Base-by-base conservation (phyloP, 768 basidiomycete genomes). In the Auricularia cornea region DNA sequence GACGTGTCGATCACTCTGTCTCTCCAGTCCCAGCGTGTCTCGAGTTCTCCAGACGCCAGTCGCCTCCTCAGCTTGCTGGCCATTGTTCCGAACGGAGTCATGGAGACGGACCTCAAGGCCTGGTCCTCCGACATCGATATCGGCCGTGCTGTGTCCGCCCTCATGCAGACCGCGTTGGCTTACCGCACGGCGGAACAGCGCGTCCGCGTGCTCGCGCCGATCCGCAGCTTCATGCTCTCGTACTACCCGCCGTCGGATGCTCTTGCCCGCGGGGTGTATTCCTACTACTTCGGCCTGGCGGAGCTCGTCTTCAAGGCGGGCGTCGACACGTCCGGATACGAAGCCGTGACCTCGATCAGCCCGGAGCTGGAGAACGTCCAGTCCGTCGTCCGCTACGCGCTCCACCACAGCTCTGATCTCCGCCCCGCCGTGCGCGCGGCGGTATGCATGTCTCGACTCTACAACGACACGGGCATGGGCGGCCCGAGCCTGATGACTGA, bases 81-180 rank as follows among this genome's bases (percentile, higher is more conserved):
- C 20, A 20, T 57, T 6, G 23, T 57, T 32, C 54, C 54, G 8
- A 16, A 29, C 16, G 54, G 54, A 8, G 54, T 68, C 28, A 57
- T 57, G 2, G 65, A 74, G 59, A 62, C 52, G 20, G 59, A 68
- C 51, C 60, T 70, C 1, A 56, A 67, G n/a, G 66, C 65, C 65
- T 3, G 16, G 23, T 8, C 16, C 11, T 62, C 5, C 6, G 44
- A 18, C 5, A 48, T 48, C 12, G 44, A 18, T 18, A 18, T 18
- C 11, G 11, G 6, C 20, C 23, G 54, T n/a, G 51, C 51, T 20
- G 28, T 29, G 12, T 57, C 54, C 8, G 14, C 26, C 4, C 54
- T 57, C 1, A 16, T 57, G 26, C 54, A 30, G 26, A 57, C 26
- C 20, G 14, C 54, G 28, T 30, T 57, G 26, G 54, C 54, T 3